phyloP scores from a whole-genome alignment of 2,329 filamentous ascomycete genomes.

The Chrysosporium keratinophilum region DNA sequence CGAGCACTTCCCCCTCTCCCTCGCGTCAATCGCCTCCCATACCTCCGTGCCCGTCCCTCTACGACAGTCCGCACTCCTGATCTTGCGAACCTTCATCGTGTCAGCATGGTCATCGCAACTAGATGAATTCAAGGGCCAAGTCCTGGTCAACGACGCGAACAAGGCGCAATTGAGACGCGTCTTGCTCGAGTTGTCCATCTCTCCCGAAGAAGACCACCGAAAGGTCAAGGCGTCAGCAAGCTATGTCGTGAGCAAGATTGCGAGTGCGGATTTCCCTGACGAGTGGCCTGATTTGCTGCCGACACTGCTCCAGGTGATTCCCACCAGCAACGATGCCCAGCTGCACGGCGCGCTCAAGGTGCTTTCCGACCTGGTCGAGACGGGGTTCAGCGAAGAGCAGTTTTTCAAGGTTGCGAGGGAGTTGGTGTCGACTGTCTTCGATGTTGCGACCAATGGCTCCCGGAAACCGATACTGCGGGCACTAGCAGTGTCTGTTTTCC shows the following conservation, averaged over 20 bases:
- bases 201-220: slow-evolving; percentile 59
- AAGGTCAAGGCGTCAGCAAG: slow-evolving; percentile 85
- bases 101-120: slow-evolving; percentile 71
- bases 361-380: slow-evolving; percentile 79
- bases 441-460: slow-evolving; percentile 65
- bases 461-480: slow-evolving; percentile 69
- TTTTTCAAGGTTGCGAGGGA: slow-evolving; percentile 85
- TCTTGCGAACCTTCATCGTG: slow-evolving; percentile 73
- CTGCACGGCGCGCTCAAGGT: slow-evolving; percentile 84
- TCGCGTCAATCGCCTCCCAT: slow-evolving; percentile 72
- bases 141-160: slow-evolving; percentile 60
- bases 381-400: slow-evolving; percentile 84
- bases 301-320: slow-evolving; percentile 65
- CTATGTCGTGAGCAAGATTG: slow-evolving; percentile 86
- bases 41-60: slow-evolving; percentile 60
- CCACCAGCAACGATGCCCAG: slow-evolving; percentile 63
- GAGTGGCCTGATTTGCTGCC: slow-evolving; percentile 87
- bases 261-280: slow-evolving; percentile 83
- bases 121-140: slow-evolving; percentile 57
- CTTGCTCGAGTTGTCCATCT: slow-evolving; percentile 68
- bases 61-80: slow-evolving; percentile 71
- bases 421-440: slow-evolving; percentile 72
- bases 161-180: slow-evolving; percentile 63
- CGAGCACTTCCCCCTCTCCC: slow-evolving; percentile 63
- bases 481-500: slow-evolving; percentile 80